Evolutionary conservation across 768 basidiomycete species (phyloP).

Genomic region (Mycena venus): DNA sequence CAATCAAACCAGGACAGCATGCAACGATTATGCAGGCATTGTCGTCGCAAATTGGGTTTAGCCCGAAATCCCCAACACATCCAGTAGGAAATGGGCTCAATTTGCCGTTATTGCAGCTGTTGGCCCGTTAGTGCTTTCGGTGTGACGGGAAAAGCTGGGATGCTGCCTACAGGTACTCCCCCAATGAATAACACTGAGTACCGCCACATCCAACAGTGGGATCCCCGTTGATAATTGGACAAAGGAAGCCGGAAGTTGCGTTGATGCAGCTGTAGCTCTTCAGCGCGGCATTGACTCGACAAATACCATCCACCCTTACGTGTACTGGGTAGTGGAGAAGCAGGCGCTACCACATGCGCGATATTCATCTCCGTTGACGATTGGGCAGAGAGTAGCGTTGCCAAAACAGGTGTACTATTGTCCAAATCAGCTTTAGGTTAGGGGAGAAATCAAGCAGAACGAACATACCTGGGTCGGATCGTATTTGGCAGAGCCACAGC

Average conservation of each 20-base stretch:
- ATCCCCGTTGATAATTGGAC: not conserved
- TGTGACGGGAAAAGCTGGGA: not conserved
- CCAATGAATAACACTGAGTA: constrained; percentile 1
- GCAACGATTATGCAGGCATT: not conserved
- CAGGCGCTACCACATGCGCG: constrained; percentile 1
- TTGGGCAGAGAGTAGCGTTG: constrained; percentile 9
- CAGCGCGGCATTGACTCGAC: not conserved
- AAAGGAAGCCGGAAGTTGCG: constrained; percentile 7
- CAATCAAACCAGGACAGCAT: not conserved
- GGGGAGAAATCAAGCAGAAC: constrained; percentile 4
- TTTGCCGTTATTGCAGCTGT: constrained; percentile 2
- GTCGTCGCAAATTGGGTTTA: not conserved
- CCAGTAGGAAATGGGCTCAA: no score
- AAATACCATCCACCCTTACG: not conserved
- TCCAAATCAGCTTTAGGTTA: not conserved
- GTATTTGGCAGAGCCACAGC: not conserved
- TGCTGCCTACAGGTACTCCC: not conserved
- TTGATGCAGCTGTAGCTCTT: constrained; percentile 5
- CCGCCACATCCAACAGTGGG: not conserved
- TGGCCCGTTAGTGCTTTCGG: not conserved
- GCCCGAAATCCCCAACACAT: constrained; percentile 1
- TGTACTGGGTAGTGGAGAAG: not conserved
- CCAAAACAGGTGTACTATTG: constrained; percentile 1
- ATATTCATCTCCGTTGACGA: not conserved
- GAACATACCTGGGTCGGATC: constrained; percentile 9